Evolutionary conservation across 1,284 basidiomycete species (phyloP), one percentile per base, ranked within the genome.

Genomic region (Malassezia equina): DNA sequence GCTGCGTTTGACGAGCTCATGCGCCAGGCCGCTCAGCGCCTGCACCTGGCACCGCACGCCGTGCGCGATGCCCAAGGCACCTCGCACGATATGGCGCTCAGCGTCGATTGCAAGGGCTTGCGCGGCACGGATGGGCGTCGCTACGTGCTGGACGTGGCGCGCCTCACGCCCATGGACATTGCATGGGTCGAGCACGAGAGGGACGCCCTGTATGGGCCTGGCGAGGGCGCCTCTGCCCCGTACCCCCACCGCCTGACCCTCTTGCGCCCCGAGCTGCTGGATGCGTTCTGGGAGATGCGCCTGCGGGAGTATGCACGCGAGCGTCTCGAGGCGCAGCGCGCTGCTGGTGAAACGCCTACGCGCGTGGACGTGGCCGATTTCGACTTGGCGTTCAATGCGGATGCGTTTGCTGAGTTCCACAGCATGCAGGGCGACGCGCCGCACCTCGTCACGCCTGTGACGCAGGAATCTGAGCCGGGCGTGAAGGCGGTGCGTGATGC

Each of bases 71-170:
- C 70, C 33, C 71, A 78, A 34, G 78, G 77, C 40, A 64, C 75
- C 32, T 72, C 76, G 62, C 73, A 78, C 60, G 69, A 78, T 51
- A 78, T 81, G 58, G 80, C 76, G 74, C 77, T 80, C 9, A 78
- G 78, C 49, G 76, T 77, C 48, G 81, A 82, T 65, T 79, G 80
- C 63, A 81, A 82, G 73, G 80, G 79, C 52, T 75, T 81, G 34
- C 75, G 77, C 28, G 80, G 80, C 23, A 78, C 79, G 12, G 81
- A 82, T 60, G 80, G 80, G 7, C 72, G 80, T 28, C 73, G 76
- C 59, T 82, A 81, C 71, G 71, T 80, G 31, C 78, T 82, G 50
- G 81, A 82, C 61, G 75, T 81, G 21, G 75, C 78, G 51, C 76
- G 80, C 43, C 69, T 80, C 23, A 75, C 74, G 54, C 80, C 80